These are phyloP conservation scores for Lachnellula arida DNA, from an alignment of 2,329 filamentous ascomycete genomes.

Conservation along the genomic window DNA sequence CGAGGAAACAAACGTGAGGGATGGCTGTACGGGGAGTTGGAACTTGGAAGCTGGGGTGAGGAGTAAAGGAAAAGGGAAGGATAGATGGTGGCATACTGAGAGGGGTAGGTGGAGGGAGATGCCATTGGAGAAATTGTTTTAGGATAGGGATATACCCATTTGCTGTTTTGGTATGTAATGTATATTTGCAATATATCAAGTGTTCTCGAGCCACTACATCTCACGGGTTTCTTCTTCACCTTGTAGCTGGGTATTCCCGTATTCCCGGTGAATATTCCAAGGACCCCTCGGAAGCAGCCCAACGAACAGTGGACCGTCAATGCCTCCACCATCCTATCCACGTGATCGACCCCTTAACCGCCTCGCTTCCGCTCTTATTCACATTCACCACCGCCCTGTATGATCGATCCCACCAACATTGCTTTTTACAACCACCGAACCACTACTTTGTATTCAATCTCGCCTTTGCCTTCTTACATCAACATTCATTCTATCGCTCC, in stretches of 20 bases:
- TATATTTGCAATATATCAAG: neutral
- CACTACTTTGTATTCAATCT: no score
- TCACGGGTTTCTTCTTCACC: neutral
- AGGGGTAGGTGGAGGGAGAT: conserved; percentile 27
- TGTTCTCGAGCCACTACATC: no score
- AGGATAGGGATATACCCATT: conserved; percentile 5
- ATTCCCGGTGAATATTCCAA: neutral
- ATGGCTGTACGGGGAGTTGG: conserved; percentile 26
- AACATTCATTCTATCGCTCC: no score
- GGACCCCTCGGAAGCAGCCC: neutral
- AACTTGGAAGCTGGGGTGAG: conserved; percentile 21
- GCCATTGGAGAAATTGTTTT: conserved; percentile 24
- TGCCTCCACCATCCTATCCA: neutral
- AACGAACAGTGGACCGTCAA: no score
- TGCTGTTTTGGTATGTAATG: neutral
- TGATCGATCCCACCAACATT: no score
- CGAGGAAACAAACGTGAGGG: conserved; percentile 38
- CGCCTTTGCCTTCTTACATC: no score
- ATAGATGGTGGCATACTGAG: conserved; percentile 30
- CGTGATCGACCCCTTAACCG: neutral
- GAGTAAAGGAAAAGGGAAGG: conserved; percentile 18
- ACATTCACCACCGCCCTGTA: neutral
- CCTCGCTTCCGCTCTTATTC: neutral
- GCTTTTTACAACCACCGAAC: no score
- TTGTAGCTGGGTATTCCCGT: neutral